Percentiles rank a stretch among this genome's conserved stretches.
Conservation (phyloP, 768 basidiomycete genomes). For the Hygrocybe coccinea region DNA sequence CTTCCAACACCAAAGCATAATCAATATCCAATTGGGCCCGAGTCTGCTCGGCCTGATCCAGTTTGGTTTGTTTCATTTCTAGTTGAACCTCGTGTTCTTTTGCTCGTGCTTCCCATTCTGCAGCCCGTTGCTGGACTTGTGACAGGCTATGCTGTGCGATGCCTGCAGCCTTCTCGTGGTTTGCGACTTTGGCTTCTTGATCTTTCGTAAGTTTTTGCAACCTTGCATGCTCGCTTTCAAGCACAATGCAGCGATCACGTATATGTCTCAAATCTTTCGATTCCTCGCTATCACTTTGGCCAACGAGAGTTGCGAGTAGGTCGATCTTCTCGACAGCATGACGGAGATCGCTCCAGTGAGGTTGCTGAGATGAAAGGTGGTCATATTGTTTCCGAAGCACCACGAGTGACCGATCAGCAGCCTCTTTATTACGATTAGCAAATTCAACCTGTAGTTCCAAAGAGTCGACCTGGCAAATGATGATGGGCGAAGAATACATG, state of each 20-base stretch:
- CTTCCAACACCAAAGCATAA: conserved; percentile 63
- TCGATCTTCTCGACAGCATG: conserved; percentile 72
- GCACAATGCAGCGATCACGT: conserved; percentile 56
- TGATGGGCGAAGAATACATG: conserved; percentile 11
- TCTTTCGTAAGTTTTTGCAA: conserved; percentile 74
- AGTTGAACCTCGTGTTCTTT: conserved; percentile 65
- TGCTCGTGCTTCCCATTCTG: conserved; percentile 78
- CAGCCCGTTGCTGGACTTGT: conserved; percentile 71
- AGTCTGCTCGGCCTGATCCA: conserved; percentile 64
- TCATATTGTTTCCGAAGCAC: conserved; percentile 59
- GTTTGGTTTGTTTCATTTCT: conserved; percentile 51
- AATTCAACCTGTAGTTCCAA: conserved; percentile 56
- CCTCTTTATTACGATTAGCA: conserved; percentile 59
- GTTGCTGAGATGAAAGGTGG: conserved; percentile 54
- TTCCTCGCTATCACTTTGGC: conserved; percentile 66
- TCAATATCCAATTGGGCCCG: conserved; percentile 68
- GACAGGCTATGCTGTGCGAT: conserved; percentile 58
- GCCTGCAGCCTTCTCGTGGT: conserved; percentile 55
- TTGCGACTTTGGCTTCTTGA: conserved; percentile 55
- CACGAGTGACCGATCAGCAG: conserved; percentile 45
- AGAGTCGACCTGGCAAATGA: conserved; percentile 46
- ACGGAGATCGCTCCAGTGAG: conserved; percentile 74
- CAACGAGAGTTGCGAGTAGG: conserved; percentile 53
- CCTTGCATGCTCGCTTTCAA: conserved; percentile 63
- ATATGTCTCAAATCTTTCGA: conserved; percentile 61